These are phyloP conservation scores for Dendrobium nobile DNA, from an alignment of 106 monocot species.

Conservation along the genomic window DNA sequence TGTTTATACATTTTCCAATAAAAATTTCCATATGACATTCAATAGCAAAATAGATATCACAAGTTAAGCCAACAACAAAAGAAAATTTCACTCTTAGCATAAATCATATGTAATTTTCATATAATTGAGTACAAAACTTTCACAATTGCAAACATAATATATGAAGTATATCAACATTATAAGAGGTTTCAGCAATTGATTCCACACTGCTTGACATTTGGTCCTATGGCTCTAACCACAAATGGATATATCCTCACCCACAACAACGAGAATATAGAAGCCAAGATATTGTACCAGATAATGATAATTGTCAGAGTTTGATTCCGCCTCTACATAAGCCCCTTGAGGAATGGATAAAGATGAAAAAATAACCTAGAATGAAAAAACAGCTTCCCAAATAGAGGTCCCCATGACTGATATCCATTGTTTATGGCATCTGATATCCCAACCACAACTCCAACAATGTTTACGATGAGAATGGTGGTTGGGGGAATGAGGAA, in stretches of 20 bases:
- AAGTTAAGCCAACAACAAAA: neutral
- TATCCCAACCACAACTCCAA: too few species aligned
- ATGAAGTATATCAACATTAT: neutral
- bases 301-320: constrained; percentile 79
- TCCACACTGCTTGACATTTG: constrained; percentile 63
- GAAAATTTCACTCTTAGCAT: neutral
- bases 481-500: constrained; percentile 83
- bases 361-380: constrained; percentile 88
- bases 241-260: constrained; percentile 93
- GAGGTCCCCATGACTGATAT: too few species aligned
- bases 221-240: constrained; percentile 40
- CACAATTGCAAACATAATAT: neutral
- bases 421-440: too few species aligned
- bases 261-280: constrained; percentile 84
- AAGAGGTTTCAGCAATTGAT: constrained; percentile 54
- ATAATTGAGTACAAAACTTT: neutral
- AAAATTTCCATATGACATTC: too few species aligned
- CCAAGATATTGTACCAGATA: constrained; percentile 76
- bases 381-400: constrained; percentile 82
- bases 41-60: neutral
- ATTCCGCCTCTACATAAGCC: constrained; percentile 80
- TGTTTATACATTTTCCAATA: too few species aligned
- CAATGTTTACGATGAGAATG: constrained; percentile 50
- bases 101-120: neutral
- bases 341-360: constrained; percentile 95